Percentiles rank a stretch among this genome's conserved stretches.
These are phyloP conservation scores for Astrothelium subdiscretum DNA, from an alignment of 495 filamentous ascomycete genomes.

Conservation along the genomic window DNA sequence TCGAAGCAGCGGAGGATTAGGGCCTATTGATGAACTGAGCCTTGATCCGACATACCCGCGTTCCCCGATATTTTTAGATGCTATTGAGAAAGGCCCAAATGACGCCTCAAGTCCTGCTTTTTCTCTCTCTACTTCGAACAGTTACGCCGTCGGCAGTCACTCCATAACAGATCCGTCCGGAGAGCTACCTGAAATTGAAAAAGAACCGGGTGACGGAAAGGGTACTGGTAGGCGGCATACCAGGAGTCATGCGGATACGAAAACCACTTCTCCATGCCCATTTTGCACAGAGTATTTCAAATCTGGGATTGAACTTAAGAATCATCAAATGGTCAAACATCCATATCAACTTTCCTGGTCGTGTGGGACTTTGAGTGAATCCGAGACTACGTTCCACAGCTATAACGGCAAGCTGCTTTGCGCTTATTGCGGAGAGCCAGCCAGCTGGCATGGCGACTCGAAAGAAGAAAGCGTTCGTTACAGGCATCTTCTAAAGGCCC, in stretches of 20 bases:
- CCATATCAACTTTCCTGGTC: not conserved
- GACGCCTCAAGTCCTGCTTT: not conserved
- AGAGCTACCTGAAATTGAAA: not conserved
- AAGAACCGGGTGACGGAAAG: not conserved
- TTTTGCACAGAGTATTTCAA: not conserved
- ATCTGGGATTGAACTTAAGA: not conserved
- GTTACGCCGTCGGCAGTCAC: not conserved
- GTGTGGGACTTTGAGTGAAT: not conserved
- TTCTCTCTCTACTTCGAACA: not conserved
- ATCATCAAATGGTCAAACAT: not conserved
- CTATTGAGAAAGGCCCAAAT: not conserved
- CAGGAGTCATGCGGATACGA: not conserved
- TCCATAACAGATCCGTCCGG: not conserved
- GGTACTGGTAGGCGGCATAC: not conserved
- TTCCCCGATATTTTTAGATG: no score
- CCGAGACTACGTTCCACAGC: not conserved
- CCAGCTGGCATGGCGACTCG: not conserved
- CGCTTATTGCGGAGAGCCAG: not conserved
- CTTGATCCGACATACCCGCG: no score
- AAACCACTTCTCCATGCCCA: not conserved
- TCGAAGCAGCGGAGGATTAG: no score
- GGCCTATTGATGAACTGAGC: no score
- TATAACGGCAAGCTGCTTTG: not conserved
- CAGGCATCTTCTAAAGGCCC: not conserved
- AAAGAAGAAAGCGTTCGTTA: not conserved